Conservation (phyloP, 148 eudicot species). For the Vaccinium vitisidaea region DNA sequence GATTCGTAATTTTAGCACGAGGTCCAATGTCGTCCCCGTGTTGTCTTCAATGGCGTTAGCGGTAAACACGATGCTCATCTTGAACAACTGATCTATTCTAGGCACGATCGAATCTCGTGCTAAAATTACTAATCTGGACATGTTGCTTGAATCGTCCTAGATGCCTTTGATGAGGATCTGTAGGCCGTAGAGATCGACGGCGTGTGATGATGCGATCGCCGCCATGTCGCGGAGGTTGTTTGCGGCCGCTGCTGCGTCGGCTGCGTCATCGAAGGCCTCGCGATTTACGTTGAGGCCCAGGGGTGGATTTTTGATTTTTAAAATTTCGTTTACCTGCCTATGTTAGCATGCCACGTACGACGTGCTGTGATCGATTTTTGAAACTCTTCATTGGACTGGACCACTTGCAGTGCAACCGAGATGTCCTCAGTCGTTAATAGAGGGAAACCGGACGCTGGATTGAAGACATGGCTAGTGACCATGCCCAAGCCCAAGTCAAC, state of each 20-base stretch:
- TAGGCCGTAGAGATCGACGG: slow-evolving; percentile 74
- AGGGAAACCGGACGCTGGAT: slow-evolving; percentile 26
- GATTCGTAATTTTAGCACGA: slow-evolving; percentile 78
- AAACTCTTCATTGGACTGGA: slow-evolving; percentile 13
- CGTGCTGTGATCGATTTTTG: slow-evolving; percentile 20
- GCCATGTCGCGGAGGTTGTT: slow-evolving; percentile 70
- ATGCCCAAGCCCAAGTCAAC: slow-evolving; percentile 24
- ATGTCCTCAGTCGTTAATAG: slow-evolving; percentile 18
- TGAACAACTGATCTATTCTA: too few relatives aligned
- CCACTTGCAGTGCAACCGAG: neutral
- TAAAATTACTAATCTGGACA: slow-evolving; percentile 87
- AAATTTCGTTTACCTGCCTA: too few relatives aligned
- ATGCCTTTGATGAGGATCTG: slow-evolving; percentile 73
- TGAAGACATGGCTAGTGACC: slow-evolving; percentile 9
- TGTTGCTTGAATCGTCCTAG: slow-evolving; percentile 81
- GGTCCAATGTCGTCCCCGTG: too few relatives aligned
- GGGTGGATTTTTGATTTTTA: too few relatives aligned
- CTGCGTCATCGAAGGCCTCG: slow-evolving; percentile 90
- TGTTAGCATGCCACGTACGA: too few relatives aligned
- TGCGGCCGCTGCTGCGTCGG: slow-evolving; percentile 77
- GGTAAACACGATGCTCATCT: too few relatives aligned
- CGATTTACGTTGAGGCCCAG: slow-evolving; percentile 57
- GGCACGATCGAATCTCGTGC: slow-evolving; percentile 85
- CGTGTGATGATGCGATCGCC: slow-evolving; percentile 79
- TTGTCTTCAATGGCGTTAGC: too few relatives aligned